Base-by-base conservation (phyloP, 2,329 filamentous ascomycete species). In the Nigrograna mackinnonii region DNA sequence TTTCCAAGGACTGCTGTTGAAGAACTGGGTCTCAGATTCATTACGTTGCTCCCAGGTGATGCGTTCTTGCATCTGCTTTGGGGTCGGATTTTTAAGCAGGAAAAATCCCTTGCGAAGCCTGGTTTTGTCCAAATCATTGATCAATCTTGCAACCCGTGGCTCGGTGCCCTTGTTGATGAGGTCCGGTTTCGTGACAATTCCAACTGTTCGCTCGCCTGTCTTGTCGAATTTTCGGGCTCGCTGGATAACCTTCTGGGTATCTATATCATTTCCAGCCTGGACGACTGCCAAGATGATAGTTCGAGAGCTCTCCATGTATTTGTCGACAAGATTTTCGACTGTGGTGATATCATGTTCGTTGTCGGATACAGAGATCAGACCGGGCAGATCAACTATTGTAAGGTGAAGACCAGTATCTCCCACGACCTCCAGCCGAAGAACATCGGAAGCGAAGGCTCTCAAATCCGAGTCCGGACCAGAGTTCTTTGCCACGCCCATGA, bases 181-280 rank as follows among this genome's bases (percentile, higher is more conserved):
- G 45, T 81, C 78, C 0, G 76, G 74, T 50, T 80, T 81, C 0
- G 78, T 83, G 34, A 82, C 70, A 38, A 83, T 72, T 0, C 78
- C 76, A 1, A 82, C 57, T 0, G 78, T 82, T 2, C 79, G 71
- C 3, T 60, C 47, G 12, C 67, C 63, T 0, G 63, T 49, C 1
- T 64, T 67, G 49, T 82, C 77, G 28, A 79, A 71, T 30, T 62
- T 50, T 18, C 69, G 64, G 1, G 71, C 72, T 12, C 71, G 75
- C 17, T 76, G 69, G 0, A 80, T 64, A 4, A 86, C 75, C 2
- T 71, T 64, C 53, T 87, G 83, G 16, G 80, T 76, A 4, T 77
- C 77, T 47, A 76, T 69, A 31, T 80, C 49, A 31, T 52, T 57
- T 30, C 56, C 58, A 4, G 66, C 66, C 2, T 58, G 60, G 6